A percentile compares a stretch with the other conserved stretches of the same genome.
These are phyloP conservation scores for Colletotrichum acutatum DNA, from an alignment of 2,329 filamentous ascomycete species.

Conservation along the genomic window DNA sequence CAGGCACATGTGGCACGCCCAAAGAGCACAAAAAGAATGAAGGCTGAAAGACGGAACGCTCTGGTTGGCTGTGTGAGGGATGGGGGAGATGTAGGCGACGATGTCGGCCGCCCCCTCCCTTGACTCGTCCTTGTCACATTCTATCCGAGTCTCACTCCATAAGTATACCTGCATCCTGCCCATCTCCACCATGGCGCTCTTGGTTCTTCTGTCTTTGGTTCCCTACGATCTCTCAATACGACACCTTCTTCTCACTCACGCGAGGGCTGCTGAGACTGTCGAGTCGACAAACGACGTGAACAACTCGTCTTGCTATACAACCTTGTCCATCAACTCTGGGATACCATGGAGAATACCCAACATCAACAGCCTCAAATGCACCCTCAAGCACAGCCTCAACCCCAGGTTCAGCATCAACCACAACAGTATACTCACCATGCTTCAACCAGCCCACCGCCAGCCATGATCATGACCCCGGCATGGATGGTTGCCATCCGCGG, in stretches of 20 bases:
- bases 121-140: slow-evolving; percentile 11
- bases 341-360: slow-evolving; percentile 12
- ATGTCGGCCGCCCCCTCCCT: slow-evolving; percentile 17
- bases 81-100: background rate
- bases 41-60: background rate
- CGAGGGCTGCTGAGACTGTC: background rate
- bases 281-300: background rate
- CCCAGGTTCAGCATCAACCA: background rate
- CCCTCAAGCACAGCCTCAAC: background rate
- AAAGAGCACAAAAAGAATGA: background rate
- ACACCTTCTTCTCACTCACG: background rate
- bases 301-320: background rate
- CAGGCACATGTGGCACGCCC: background rate
- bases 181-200: background rate
- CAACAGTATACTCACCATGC: background rate
- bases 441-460: background rate
- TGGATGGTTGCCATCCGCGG: slow-evolving; percentile 56
- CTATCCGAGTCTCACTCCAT: slow-evolving; percentile 4
- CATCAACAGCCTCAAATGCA: slow-evolving; percentile 2
- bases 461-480: slow-evolving; percentile 52
- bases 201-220: background rate
- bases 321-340: background rate
- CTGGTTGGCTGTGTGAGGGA: background rate
- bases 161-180: slow-evolving; percentile 9
- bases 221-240: background rate